These are phyloP conservation scores for Fraxinus platypoda DNA, from an alignment of 305 asterid genomes.

Conservation along the genomic window DNA sequence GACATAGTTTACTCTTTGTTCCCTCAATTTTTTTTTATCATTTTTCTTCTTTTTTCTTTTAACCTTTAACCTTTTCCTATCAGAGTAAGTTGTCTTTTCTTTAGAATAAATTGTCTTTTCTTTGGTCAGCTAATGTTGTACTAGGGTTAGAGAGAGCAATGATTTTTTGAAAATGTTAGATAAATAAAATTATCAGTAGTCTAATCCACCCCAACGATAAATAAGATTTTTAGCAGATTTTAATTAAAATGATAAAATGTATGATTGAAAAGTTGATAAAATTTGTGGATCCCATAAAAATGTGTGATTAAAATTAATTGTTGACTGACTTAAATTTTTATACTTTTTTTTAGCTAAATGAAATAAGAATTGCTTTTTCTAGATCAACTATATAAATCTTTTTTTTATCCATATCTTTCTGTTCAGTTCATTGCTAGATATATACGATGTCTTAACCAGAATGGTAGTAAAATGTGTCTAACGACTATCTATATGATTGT, in stretches of 20 bases:
- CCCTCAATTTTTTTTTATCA: conserved; percentile 17
- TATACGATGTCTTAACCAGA: neutral
- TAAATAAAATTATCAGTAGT: neutral
- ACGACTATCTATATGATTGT: neutral
- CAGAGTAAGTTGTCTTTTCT: neutral
- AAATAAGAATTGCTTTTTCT: neutral
- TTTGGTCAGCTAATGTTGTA: neutral
- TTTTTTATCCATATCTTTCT: neutral
- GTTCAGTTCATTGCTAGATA: neutral
- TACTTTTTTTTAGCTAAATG: neutral
- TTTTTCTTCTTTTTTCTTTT: neutral
- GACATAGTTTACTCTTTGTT: conserved; percentile 39
- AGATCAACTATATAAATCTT: neutral
- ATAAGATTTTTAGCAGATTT: neutral
- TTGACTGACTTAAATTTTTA: neutral
- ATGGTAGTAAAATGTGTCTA: neutral
- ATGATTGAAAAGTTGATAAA: neutral
- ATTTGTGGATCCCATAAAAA: neutral
- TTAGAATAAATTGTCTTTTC: neutral
- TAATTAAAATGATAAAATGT: neutral
- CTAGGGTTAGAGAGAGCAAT: neutral
- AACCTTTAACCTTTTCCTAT: neutral
- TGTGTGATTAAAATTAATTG: neutral
- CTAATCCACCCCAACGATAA: neutral
- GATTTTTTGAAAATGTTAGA: neutral